Evolutionary conservation across 1,139 yeast genomes (phyloP).

Genomic region (Lodderomyces parapsilosis): DNA sequence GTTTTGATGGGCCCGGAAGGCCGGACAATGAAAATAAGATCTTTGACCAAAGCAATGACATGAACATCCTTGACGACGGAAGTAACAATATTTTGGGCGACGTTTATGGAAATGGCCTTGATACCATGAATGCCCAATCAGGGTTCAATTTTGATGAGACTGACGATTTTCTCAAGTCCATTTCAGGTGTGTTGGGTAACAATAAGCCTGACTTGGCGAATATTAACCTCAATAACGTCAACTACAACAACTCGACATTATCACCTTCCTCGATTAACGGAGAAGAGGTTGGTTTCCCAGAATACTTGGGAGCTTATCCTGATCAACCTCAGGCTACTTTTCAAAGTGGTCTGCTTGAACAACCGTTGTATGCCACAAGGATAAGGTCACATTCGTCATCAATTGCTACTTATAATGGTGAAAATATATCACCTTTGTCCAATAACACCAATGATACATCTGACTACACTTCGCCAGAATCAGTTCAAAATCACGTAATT

Average conservation of each 20-base stretch:
- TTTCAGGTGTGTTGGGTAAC: slow-evolving; percentile 24
- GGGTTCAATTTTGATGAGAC: slow-evolving; percentile 34
- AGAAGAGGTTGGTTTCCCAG: slow-evolving; percentile 10
- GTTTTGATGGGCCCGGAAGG: not conserved
- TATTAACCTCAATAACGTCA: not conserved
- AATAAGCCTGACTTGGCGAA: not conserved
- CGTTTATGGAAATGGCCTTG: slow-evolving; percentile 2
- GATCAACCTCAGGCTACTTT: slow-evolving; percentile 4
- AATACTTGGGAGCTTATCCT: slow-evolving; percentile 5
- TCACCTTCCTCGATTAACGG: slow-evolving; percentile 14
- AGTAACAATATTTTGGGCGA: not conserved
- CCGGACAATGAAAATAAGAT: not conserved
- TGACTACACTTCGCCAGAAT: slow-evolving; percentile 35
- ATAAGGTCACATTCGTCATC: slow-evolving; percentile 12
- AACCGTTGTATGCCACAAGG: slow-evolving; percentile 6
- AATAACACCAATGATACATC: slow-evolving; percentile 29
- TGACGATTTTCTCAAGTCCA: slow-evolving; percentile 33
- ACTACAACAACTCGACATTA: slow-evolving; percentile 7
- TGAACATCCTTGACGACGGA: slow-evolving; percentile 2
- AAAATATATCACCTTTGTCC: slow-evolving; percentile 24
- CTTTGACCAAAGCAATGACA: not conserved
- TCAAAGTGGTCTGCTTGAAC: slow-evolving; percentile 1
- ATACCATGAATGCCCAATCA: slow-evolving; percentile 4
- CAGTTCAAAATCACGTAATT: slow-evolving; percentile 12
- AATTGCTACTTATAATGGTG: slow-evolving; percentile 11